phyloP scores from a whole-genome alignment of 2,329 filamentous ascomycete genomes.

The Chaetothyriales sp. region DNA sequence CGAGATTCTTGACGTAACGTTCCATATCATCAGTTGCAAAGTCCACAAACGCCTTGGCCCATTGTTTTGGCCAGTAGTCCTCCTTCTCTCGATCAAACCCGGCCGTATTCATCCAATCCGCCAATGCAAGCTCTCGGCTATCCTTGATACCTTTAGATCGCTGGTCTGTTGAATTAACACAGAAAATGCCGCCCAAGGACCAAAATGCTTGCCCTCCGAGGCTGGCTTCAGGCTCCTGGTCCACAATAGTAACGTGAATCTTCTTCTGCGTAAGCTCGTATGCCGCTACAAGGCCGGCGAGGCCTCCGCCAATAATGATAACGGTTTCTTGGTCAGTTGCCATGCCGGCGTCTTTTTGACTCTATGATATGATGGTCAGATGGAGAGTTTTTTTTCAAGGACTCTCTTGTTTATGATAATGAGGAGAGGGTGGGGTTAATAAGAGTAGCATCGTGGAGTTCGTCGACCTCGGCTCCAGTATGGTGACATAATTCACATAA shows the following conservation, averaged over 20 bases:
- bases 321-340: conserved; percentile 6
- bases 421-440: no score
- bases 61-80: conserved; percentile 45
- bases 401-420: no score
- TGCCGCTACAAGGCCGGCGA: conserved; percentile 22
- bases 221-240: conserved; percentile 45
- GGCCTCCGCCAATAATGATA: conserved; percentile 22
- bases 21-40: conserved; percentile 49
- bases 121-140: conserved; percentile 42
- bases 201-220: conserved; percentile 52
- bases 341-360: neutral
- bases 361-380: neutral
- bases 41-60: conserved; percentile 52
- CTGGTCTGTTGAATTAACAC: conserved; percentile 45
- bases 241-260: conserved; percentile 27
- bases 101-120: conserved; percentile 47
- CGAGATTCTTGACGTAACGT: conserved; percentile 40
- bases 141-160: conserved; percentile 46
- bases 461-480: neutral
- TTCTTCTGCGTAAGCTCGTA: conserved; percentile 21
- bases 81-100: conserved; percentile 41
- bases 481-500: neutral
- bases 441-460: no score
- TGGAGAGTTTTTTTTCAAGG: no score
- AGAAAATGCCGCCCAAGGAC: conserved; percentile 50